Evolutionary conservation across 2,329 filamentous ascomycete species (phyloP).

Genomic region (Trichoderma breve): DNA sequence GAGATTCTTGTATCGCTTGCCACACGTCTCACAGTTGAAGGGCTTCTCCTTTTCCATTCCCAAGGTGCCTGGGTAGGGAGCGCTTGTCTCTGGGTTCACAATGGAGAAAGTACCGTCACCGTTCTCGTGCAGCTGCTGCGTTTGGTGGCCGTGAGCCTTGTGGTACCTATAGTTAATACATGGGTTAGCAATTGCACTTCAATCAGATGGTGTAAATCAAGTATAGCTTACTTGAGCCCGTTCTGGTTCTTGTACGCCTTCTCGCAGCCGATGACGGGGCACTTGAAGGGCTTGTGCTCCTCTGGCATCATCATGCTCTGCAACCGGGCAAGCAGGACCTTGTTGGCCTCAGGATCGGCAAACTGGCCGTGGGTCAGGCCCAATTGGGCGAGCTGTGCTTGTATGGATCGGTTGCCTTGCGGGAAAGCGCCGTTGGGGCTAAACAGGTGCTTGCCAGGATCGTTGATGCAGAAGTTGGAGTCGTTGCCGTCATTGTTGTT

Average conservation of each 20-base stretch:
- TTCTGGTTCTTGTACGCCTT: conserved; percentile 99
- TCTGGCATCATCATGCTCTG: conserved; percentile 69
- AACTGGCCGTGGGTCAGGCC: conserved; percentile 75
- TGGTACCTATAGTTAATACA: conserved; percentile 51
- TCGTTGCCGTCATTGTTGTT: conserved; percentile 37
- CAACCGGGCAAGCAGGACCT: conserved; percentile 55
- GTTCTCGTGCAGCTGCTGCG: conserved; percentile 94
- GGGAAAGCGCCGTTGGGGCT: conserved; percentile 75
- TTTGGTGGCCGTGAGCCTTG: conserved; percentile 88
- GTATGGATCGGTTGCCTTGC: conserved; percentile 61
- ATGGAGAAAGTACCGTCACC: conserved; percentile 97
- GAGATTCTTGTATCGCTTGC: conserved; percentile 98
- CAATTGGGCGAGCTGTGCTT: conserved; percentile 68
- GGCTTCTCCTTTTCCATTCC: conserved; percentile 99
- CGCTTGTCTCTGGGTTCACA: conserved; percentile 90
- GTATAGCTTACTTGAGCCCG: conserved; percentile 77
- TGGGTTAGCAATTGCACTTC: not conserved
- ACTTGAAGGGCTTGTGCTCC: conserved; percentile 96
- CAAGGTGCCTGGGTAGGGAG: conserved; percentile 90
- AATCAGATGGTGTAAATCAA: not conserved
- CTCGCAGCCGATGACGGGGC: conserved; percentile 95
- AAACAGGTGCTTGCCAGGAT: conserved; percentile 90
- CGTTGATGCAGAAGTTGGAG: conserved; percentile 70
- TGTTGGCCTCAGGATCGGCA: conserved; percentile 71
- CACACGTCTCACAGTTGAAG: conserved; percentile 93